Evolutionary conservation across 2,329 filamentous ascomycete species (phyloP), one percentile per base, ranked within the genome.

Genomic region (Thelonectria olida): DNA sequence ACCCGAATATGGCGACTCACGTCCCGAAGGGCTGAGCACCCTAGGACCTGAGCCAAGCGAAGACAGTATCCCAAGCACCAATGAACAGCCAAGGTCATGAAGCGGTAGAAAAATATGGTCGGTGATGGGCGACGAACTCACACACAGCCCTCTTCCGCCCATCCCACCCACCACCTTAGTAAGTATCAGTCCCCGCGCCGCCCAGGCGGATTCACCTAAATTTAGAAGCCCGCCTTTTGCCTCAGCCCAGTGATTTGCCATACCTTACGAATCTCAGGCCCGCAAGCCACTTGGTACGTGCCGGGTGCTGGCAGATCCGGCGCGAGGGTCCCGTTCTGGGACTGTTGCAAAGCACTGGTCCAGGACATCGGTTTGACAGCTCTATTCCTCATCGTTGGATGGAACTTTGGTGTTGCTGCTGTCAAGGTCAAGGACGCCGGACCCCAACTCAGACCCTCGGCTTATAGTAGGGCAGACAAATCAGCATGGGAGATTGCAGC

Each of bases 181-280:
- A 45, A 9, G n/a, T 50, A 20, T 45, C 66, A 62, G 60, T 52
- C 54, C 60, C 22, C 62, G 59, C 50, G 54, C 59, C 49, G 42
- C 23, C 54, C 42, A 49, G 57, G 60, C 48, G 48, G 49, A 61
- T 34, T 52, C 38, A 44, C 47, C 69, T 71, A 71, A 71, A 63
- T 71, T 71, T 71, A 71, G 69, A 62, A 64, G 22, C 51, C 61
- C 42, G 17, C 38, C 51, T 51, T 61, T 54, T 31, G 58, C 65
- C 69, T 71, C 68, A 71, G 68, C 68, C 68, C 63, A 61, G 53
- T 17, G 48, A 28, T 45, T 20, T 36, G 49, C 44, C 36, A 19
- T 22, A 44, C n/a, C 41, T 20, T 25, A 20, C 41, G 41, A 17
- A 25, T 13, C n/a, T 19, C 41, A n/a, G n/a, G 31, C 9, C 31